phyloP scores from a whole-genome alignment of 2,329 filamentous ascomycete genomes.

The Xylariomycetidae sp. region DNA sequence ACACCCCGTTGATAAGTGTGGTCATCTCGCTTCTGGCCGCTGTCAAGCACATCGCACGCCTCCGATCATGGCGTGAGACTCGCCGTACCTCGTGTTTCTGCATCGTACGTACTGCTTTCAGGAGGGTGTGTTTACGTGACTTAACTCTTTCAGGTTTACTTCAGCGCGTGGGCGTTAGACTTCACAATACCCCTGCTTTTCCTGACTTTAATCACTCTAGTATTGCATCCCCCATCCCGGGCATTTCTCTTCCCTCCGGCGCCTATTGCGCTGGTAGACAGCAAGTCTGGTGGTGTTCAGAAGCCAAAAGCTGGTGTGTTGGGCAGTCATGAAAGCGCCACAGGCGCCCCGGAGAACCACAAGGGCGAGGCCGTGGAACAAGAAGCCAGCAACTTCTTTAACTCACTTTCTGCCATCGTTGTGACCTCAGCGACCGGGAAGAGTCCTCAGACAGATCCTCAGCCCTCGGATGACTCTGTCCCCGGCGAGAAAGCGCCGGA shows the following conservation, averaged over 20 bases:
- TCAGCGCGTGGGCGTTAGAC: slow-evolving; percentile 65
- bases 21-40: slow-evolving; percentile 59
- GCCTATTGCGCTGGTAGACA: slow-evolving; percentile 66
- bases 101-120: slow-evolving; percentile 30
- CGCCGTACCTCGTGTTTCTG: slow-evolving; percentile 63
- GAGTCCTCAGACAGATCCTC: slow-evolving; percentile 60
- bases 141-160: slow-evolving; percentile 32
- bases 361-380: slow-evolving; percentile 79
- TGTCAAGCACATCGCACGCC: slow-evolving; percentile 67
- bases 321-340: slow-evolving; percentile 69
- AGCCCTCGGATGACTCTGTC: slow-evolving; percentile 23
- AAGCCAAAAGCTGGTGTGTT: slow-evolving; percentile 71
- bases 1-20: slow-evolving; percentile 38
- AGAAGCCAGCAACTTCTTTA: slow-evolving; percentile 76
- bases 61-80: slow-evolving; percentile 74
- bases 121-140: neutral
- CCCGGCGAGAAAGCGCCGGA: slow-evolving; percentile 25
- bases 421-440: slow-evolving; percentile 72
- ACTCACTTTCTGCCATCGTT: slow-evolving; percentile 64
- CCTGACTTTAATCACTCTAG: slow-evolving; percentile 55
- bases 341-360: slow-evolving; percentile 75
- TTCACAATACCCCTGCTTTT: slow-evolving; percentile 59
- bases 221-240: slow-evolving; percentile 59
- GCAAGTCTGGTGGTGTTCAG: slow-evolving; percentile 65
- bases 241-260: slow-evolving; percentile 67